phyloP scores from a whole-genome alignment of 495 filamentous ascomycete genomes.

The Penicillium samsonianum region DNA sequence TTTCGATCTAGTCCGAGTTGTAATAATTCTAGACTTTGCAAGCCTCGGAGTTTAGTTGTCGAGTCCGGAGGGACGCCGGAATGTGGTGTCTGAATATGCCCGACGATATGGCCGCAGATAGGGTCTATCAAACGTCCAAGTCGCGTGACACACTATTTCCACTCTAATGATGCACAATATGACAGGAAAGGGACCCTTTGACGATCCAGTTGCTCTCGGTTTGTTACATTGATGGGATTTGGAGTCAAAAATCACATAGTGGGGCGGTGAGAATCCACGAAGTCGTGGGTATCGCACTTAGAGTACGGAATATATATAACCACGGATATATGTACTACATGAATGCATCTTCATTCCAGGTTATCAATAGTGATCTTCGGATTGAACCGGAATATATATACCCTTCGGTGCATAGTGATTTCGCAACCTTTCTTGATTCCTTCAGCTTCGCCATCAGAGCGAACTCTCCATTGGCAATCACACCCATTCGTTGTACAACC shows the following conservation, averaged over 20 bases:
- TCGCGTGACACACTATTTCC: background rate
- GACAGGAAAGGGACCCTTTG: background rate
- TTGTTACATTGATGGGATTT: background rate
- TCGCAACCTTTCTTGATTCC: too few species aligned
- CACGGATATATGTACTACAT: too few species aligned
- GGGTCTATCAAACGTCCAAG: background rate
- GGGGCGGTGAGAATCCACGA: conserved; percentile 13
- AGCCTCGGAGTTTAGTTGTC: background rate
- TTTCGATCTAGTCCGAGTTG: conserved; percentile 3
- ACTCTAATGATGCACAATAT: background rate
- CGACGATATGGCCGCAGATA: background rate
- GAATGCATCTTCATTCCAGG: too few species aligned
- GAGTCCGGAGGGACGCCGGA: background rate
- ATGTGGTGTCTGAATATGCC: background rate
- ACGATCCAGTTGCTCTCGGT: background rate
- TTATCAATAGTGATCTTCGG: too few species aligned
- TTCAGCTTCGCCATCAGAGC: too few species aligned
- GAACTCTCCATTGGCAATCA: too few species aligned
- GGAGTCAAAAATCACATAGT: conserved; percentile 4
- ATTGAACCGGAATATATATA: too few species aligned
- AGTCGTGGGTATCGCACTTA: background rate
- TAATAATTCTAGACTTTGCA: background rate
- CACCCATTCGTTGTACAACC: too few species aligned
- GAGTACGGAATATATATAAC: too few species aligned
- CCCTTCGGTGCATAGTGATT: too few species aligned